A percentile compares a stretch with the other conserved stretches of the same genome.
Evolutionary conservation across 345 rosid genomes (phyloP).

Genomic region (Ceriops tagal): DNA sequence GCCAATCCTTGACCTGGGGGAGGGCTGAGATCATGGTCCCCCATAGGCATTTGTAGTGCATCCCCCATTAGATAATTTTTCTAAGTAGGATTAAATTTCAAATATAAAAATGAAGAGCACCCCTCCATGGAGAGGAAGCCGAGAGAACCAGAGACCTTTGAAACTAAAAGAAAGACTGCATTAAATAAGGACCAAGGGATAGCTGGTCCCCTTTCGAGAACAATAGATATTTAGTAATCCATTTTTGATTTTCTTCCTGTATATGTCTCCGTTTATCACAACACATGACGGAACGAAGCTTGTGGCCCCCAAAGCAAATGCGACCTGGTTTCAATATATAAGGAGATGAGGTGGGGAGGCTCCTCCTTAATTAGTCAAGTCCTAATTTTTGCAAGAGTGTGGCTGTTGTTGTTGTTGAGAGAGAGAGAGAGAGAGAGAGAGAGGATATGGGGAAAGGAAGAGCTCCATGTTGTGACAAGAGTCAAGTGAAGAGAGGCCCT

Average conservation of each 20-base stretch:
- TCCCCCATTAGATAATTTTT: neutral
- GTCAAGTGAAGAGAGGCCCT: conserved; percentile 84
- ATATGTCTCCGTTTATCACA: conserved; percentile 10
- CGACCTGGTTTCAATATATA: neutral
- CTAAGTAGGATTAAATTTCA: neutral
- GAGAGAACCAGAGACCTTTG: neutral
- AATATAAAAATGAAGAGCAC: too few relatives aligned
- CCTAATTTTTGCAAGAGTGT: too few relatives aligned
- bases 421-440: conserved; percentile 67
- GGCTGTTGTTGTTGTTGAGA: neutral
- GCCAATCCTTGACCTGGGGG: neutral
- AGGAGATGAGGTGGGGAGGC: too few relatives aligned
- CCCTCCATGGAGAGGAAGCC: neutral
- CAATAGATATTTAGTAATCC: conserved; percentile 7
- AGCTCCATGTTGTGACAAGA: conserved; percentile 90
- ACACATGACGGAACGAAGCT: conserved; percentile 18
- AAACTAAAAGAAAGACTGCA: neutral
- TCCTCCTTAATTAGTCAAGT: too few relatives aligned
- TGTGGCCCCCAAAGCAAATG: neutral
- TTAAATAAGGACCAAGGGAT: neutral
- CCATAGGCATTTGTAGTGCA: neutral
- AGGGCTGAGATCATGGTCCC: neutral
- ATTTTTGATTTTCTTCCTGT: conserved; percentile 13
- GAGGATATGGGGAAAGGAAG: conserved; percentile 93
- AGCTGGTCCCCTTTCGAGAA: neutral